phyloP scores from a whole-genome alignment of 148 eudicot species.

The Chenopodium berlandieri region DNA sequence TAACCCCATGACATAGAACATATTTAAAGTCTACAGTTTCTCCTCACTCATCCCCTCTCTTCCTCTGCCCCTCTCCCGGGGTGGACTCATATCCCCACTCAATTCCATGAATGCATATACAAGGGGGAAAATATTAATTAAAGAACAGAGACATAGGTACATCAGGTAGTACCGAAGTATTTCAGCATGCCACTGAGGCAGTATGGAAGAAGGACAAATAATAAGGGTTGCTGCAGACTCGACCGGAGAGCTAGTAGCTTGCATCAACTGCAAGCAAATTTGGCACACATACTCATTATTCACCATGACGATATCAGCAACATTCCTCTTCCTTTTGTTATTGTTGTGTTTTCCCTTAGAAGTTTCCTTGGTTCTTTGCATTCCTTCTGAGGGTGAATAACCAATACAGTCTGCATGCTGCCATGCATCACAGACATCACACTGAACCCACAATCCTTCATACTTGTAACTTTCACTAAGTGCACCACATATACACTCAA shows the following conservation, averaged over 20 bases:
- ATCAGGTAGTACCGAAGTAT: slow-evolving; percentile 59
- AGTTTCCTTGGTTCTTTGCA: slow-evolving; percentile 29
- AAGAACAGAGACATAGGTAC: slow-evolving; percentile 16
- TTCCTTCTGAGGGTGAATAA: slow-evolving; percentile 41
- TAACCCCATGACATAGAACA: not conserved
- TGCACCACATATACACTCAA: slow-evolving; percentile 95
- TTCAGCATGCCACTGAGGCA: slow-evolving; percentile 97
- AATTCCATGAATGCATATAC: slow-evolving; percentile 1
- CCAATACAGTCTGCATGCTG: slow-evolving; percentile 95
- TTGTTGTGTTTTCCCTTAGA: slow-evolving; percentile 25
- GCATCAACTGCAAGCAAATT: slow-evolving; percentile 68
- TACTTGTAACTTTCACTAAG: slow-evolving; percentile 73
- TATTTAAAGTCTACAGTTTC: not conserved
- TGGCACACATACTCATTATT: slow-evolving; percentile 63
- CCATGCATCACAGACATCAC: slow-evolving; percentile 99
- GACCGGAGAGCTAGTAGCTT: slow-evolving; percentile 72
- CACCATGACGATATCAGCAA: slow-evolving; percentile 37
- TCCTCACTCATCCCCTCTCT: not conserved
- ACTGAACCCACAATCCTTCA: slow-evolving; percentile 91
- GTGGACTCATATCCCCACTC: not conserved
- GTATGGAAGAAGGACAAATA: slow-evolving; percentile 89
- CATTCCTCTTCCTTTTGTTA: slow-evolving; percentile 42
- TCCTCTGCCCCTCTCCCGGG: not conserved
- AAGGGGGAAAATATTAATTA: not conserved
- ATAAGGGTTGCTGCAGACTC: slow-evolving; percentile 90